Evolutionary conservation across 371 early-diverging fungal species (phyloP), one percentile per base, ranked within the genome.

Genomic region (Syncephalastrum monosporum): DNA sequence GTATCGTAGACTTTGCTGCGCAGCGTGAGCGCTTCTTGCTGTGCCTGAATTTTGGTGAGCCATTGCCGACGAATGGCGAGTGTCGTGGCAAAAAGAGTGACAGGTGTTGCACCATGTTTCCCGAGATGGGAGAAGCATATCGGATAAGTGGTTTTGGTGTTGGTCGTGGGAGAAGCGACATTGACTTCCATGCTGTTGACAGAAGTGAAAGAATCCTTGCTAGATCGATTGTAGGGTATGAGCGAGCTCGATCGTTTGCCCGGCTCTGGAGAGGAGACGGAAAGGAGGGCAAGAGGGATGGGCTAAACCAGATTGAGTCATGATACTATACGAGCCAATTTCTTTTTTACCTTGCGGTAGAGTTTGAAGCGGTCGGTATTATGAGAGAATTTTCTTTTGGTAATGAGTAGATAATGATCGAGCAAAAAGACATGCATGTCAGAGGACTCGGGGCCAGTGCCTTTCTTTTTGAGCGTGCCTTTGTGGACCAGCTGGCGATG

Each of bases 371-470:
- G 62, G 33, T 77, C 77, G 33, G 55, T 60, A 27, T 67, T 68
- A 45, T 71, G 64, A 4, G 58, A 33, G 43, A 55, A 60, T 17
- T 77, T 73, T 38, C 80, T 76, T 63, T 89, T 90, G 44, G 91
- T 82, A 65, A 96, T 73, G 14, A 96, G 65, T 15, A 96, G 74
- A 53, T 82, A 81, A 69, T 95, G 94, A 61, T 96, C 97, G 38
- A 96, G 85, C 29, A 96, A 67, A 65, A 92, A 91, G 24, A 94
- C 82, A 42, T 74, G 75, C 14, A 94, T 64, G 33, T 91, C 89
- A 0, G 84, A 76, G 19, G 77, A 72, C 21, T 89, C 89, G 13
- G 85, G 58, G 2, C 87, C 91, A 45, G 85, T 68, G 15, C 86
- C 74, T 59, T 86, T 86, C 54, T 83, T 72, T 48, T 87, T 89